Conservation (phyloP, 768 basidiomycete genomes). For the Podaxis sp. region DNA sequence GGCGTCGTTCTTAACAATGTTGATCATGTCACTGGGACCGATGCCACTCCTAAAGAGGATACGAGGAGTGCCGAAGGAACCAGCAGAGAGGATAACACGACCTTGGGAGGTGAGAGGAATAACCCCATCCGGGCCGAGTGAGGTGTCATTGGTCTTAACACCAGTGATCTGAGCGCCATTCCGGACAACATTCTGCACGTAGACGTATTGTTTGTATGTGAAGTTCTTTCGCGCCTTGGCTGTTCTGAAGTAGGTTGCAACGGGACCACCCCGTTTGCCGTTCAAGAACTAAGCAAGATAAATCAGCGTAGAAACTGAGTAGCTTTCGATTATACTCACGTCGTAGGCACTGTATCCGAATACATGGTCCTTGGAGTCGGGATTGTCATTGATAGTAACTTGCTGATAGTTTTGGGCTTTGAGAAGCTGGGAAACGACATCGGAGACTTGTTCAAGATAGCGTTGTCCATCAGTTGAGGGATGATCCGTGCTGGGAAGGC, state of each 20-base stretch:
- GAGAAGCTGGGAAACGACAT: slow-evolving; percentile 43
- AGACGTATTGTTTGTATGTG: slow-evolving; percentile 41
- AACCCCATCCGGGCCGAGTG: slow-evolving; percentile 51
- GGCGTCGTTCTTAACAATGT: slow-evolving; percentile 43
- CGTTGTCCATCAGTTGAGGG: slow-evolving; percentile 58
- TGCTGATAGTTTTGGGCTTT: slow-evolving; percentile 45
- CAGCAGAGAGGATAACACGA: slow-evolving; percentile 56
- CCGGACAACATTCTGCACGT: slow-evolving; percentile 50
- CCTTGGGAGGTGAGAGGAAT: slow-evolving; percentile 49
- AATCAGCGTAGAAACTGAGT: background rate
- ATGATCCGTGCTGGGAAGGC: slow-evolving; percentile 54
- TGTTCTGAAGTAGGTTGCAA: slow-evolving; percentile 58
- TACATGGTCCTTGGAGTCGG: slow-evolving; percentile 53
- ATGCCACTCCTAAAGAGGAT: slow-evolving; percentile 60
- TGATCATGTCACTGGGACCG: slow-evolving; percentile 55
- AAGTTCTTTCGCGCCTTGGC: slow-evolving; percentile 50
- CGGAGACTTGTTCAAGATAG: slow-evolving; percentile 47
- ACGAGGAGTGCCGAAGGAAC: slow-evolving; percentile 51
- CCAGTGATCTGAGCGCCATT: slow-evolving; percentile 53
- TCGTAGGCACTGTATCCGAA: slow-evolving; percentile 49
- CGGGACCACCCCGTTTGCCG: slow-evolving; percentile 50
- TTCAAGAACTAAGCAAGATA: slow-evolving; percentile 29
- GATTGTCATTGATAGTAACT: slow-evolving; percentile 51
- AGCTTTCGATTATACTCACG: slow-evolving; percentile 20
- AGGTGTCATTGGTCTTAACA: slow-evolving; percentile 59